Percentiles rank a stretch among this genome's conserved stretches.
phyloP scores from a whole-genome alignment of 495 filamentous ascomycete species.

The Tuber indicum region DNA sequence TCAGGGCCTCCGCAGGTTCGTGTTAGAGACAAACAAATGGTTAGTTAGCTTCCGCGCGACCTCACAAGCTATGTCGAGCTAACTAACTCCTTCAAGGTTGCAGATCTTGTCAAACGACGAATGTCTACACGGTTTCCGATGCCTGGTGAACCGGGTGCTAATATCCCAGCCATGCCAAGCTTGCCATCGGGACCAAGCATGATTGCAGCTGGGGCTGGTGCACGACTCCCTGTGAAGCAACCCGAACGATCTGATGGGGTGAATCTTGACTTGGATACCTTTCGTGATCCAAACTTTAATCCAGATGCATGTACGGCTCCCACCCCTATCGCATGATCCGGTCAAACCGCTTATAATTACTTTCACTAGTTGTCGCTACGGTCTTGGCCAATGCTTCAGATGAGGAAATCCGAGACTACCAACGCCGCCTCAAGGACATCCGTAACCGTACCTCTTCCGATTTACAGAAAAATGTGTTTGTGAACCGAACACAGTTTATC shows the following conservation, averaged over 20 bases:
- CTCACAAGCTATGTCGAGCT: background rate
- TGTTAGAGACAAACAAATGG: slow-evolving; percentile 40
- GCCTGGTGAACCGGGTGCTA: slow-evolving; percentile 24
- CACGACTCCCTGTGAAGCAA: slow-evolving; percentile 28
- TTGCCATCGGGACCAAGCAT: slow-evolving; percentile 35
- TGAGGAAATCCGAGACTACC: slow-evolving; percentile 80
- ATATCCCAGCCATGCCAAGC: slow-evolving; percentile 33
- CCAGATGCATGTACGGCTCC: slow-evolving; percentile 53
- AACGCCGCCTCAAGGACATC: slow-evolving; percentile 65
- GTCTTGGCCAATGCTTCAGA: slow-evolving; percentile 89
- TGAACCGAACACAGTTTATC: slow-evolving; percentile 97
- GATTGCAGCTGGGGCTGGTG: slow-evolving; percentile 31
- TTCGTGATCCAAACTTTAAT: slow-evolving; percentile 73
- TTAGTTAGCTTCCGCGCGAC: background rate
- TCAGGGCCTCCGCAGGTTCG: slow-evolving; percentile 31
- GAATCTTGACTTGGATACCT: slow-evolving; percentile 60
- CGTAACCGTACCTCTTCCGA: slow-evolving; percentile 79
- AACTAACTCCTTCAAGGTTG: slow-evolving; percentile 27
- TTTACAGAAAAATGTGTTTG: slow-evolving; percentile 92
- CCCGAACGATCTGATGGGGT: slow-evolving; percentile 38
- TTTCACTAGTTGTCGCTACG: slow-evolving; percentile 60
- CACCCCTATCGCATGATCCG: background rate
- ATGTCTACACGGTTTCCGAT: slow-evolving; percentile 84
- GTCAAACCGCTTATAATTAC: background rate
- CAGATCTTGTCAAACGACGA: slow-evolving; percentile 86